These are phyloP conservation scores for Cladophialophora chaetospira DNA, from an alignment of 2,329 filamentous ascomycete genomes.

Conservation along the genomic window DNA sequence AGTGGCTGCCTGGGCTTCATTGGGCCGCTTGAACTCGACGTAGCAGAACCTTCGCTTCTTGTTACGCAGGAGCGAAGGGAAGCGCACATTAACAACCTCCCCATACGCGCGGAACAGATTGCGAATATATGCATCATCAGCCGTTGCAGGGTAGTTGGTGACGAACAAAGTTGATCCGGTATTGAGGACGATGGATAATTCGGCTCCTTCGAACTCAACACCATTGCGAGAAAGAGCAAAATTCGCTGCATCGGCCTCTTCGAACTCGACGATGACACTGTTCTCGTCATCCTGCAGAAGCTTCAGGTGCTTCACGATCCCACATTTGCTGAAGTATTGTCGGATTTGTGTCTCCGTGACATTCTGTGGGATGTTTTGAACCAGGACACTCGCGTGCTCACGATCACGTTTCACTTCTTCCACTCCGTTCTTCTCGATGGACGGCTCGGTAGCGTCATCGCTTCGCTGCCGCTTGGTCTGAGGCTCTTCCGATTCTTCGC, in stretches of 20 bases:
- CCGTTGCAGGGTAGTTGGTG: constrained; percentile 75
- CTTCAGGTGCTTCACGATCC: constrained; percentile 76
- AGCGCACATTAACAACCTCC: constrained; percentile 80
- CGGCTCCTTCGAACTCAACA: constrained; percentile 73
- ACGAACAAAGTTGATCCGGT: constrained; percentile 82
- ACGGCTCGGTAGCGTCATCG: constrained; percentile 40
- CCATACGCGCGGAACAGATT: constrained; percentile 67
- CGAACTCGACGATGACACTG: constrained; percentile 83
- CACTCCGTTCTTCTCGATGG: constrained; percentile 40
- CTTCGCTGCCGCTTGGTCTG: constrained; percentile 67
- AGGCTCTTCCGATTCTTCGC: constrained; percentile 57
- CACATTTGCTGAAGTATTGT: constrained; percentile 91
- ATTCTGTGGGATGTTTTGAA: constrained; percentile 72
- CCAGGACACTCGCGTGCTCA: constrained; percentile 83
- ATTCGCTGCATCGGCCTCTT: constrained; percentile 74
- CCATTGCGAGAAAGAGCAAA: constrained; percentile 79
- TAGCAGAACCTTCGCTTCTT: constrained; percentile 93
- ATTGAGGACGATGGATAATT: constrained; percentile 73
- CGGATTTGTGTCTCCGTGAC: constrained; percentile 72
- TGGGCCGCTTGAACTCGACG: constrained; percentile 74
- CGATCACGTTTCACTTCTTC: constrained; percentile 72
- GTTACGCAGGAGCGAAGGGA: constrained; percentile 88
- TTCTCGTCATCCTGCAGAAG: constrained; percentile 65
- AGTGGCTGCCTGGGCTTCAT: constrained; percentile 71
- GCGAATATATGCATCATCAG: constrained; percentile 55